Evolutionary conservation across 176 grass and related monocot genomes (phyloP), one percentile per base, ranked within the genome.

Genomic region (Ensete ventricosum): DNA sequence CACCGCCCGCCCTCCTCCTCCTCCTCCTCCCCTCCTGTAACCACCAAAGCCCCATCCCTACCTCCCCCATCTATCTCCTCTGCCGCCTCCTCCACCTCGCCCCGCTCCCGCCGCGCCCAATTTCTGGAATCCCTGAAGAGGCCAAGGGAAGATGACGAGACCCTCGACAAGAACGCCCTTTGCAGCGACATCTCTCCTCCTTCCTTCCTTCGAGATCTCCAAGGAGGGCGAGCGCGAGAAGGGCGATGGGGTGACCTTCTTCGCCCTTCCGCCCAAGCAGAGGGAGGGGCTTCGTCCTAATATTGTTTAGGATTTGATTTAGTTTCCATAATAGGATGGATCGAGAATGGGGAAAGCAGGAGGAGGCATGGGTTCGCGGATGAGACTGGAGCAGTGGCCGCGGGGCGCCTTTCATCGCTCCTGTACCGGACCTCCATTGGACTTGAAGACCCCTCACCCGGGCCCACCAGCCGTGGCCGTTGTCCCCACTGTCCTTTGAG

Each of bases 1-100:
- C 95, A 99, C 54, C 84, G 57, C 81, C 87, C 90, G 84, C 87
- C 90, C 13, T 91, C 90, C 34, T 16, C 69, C 63, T 82, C 88
- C 53, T 74, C 23, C 0, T 11, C 81, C 67, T 23, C 22, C 22
- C 22, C 22, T 23, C 23, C 64, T 1, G 10, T 26, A 0, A 10
- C 73, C 43, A n/a, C 74, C 78, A 64, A 69, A n/a, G 57, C 88
- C 14, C 53, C 65, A 76, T 87, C 88, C 55, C 49, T 64, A 49
- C 53, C 55, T 14, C 12, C 53, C 53, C 9, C 53, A 2, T 74
- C 53, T 1, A 67, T 82, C 67, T 82, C 79, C 0, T 83, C 86
- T 72, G 76, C 87, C 16, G 68, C 75, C 54, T 7, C 58, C 79
- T 54, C 53, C 79, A 51, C 66, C 83, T 2, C 79, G 23, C 50